Evolutionary conservation across 805 yeast genomes (phyloP), one percentile per base, ranked within the genome.

Genomic region (Lipomyces orientalis): DNA sequence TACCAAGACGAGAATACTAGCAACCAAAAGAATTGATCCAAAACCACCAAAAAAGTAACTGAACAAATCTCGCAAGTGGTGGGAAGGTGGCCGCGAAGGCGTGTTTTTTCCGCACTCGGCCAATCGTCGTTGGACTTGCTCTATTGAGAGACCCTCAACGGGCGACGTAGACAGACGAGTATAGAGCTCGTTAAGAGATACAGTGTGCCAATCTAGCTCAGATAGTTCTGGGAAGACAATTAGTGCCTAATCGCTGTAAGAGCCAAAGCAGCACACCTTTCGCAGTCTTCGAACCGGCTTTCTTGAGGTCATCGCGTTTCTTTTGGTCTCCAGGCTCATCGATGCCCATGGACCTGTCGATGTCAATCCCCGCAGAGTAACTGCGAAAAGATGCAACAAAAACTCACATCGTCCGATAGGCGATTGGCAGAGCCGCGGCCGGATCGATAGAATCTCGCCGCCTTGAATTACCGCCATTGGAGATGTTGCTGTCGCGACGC

Each of bases 31-130:
- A 56, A 84, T 75, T 0, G 78, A 67, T 37, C 87, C 85, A 74
- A 84, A 83, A 6, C 86, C 86, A 64, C 85, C 85, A 76, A 84
- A 84, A 64, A 81, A 75, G 73, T 84, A 81, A 61, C 75, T 66
- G 57, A 81, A 76, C 2, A 80, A 64, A 72, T 78, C 81, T 67
- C 73, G 77, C 33, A 77, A 64, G 59, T 76, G 7, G 76, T 74
- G 22, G 79, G 76, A 10, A 84, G 84, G 59, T 77, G 79, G n/a
- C 80, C 71, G 69, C 79, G 83, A 54, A 76, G 55, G 54, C 12
- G 16, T 34, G n/a, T 39, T 58, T 29, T 43, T 35, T 12, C 61
- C 61, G 61, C 22, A 35, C 55, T 58, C 33, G 22, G 14, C n/a
- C 33, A 58, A 55, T 1, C 55, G 61, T 2, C 43, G 39, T 7